Conservation (phyloP, 208 protist genomes). For the Trypanosoma rangeli region DNA sequence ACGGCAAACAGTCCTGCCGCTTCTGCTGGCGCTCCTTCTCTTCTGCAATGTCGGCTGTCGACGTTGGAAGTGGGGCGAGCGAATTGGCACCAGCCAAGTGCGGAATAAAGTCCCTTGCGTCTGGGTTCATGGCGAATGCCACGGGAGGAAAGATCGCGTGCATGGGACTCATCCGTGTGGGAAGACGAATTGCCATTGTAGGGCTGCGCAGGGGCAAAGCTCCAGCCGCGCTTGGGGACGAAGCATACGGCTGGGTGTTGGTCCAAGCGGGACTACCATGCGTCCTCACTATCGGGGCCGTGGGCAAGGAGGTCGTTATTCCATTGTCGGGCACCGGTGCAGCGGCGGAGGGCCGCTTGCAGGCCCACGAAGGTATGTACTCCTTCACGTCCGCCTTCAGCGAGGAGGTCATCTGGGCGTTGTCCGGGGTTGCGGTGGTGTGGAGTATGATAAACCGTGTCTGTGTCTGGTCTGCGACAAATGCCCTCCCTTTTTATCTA, state of each 20-base stretch:
- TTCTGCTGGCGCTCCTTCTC: slow-evolving; percentile 23
- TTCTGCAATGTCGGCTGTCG: slow-evolving; percentile 59
- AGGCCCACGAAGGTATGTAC: slow-evolving; percentile 34
- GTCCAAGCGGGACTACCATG: slow-evolving; percentile 3
- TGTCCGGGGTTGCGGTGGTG: not conserved
- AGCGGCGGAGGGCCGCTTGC: slow-evolving; percentile 3
- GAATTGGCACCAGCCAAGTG: slow-evolving; percentile 3
- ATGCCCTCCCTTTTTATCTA: too few species aligned
- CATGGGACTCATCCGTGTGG: slow-evolving; percentile 70
- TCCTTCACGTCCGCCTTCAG: slow-evolving; percentile 29
- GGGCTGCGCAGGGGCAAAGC: slow-evolving; percentile 32
- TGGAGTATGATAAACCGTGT: slow-evolving; percentile 2
- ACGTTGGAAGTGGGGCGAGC: slow-evolving; percentile 61
- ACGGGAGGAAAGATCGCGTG: slow-evolving; percentile 30
- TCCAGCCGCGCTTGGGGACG: slow-evolving; percentile 20
- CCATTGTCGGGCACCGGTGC: slow-evolving; percentile 14
- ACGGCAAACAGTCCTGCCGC: not conserved
- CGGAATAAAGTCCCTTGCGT: slow-evolving; percentile 73
- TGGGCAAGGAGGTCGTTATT: slow-evolving; percentile 26
- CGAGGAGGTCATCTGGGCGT: not conserved
- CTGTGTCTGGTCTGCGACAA: too few species aligned
- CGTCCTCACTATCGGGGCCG: slow-evolving; percentile 19
- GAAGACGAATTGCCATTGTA: slow-evolving; percentile 41
- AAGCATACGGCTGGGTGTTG: slow-evolving; percentile 6
- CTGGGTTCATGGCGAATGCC: slow-evolving; percentile 62